Evolutionary conservation across 345 rosid genomes (phyloP).

Genomic region (Salix caprea): DNA sequence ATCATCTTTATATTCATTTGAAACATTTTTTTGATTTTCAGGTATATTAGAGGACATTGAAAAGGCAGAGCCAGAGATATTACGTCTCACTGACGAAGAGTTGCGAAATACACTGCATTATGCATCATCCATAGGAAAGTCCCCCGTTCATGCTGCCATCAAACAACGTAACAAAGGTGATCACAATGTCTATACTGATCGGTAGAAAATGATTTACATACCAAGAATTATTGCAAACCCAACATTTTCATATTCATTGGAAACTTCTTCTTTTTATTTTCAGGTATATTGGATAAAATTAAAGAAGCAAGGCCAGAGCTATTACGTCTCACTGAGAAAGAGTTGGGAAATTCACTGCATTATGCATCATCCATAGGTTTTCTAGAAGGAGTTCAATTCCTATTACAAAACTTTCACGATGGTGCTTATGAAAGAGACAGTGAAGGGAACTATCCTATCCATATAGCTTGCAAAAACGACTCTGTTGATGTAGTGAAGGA

Average conservation of each 20-base stretch:
- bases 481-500: too few relatives aligned
- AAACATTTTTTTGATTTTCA: too few relatives aligned
- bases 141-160: not conserved
- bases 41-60: too few relatives aligned
- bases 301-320: not conserved
- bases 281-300: not conserved
- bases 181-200: not conserved
- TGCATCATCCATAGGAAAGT: not conserved
- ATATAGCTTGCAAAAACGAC: not conserved
- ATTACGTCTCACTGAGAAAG: not conserved
- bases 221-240: not conserved
- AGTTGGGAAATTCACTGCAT: not conserved
- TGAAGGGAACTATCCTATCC: not conserved
- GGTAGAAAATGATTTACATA: not conserved
- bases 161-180: not conserved
- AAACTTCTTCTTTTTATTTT: not conserved
- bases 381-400: not conserved
- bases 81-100: too few relatives aligned
- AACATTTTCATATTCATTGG: too few relatives aligned
- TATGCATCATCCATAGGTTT: not conserved
- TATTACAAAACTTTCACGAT: not conserved
- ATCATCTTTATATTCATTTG: too few relatives aligned
- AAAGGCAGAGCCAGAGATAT: too few relatives aligned
- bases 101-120: too few relatives aligned
- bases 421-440: not conserved